phyloP scores from a whole-genome alignment of 73 alveolate genomes.

The Vitrella brassicaformis region DNA sequence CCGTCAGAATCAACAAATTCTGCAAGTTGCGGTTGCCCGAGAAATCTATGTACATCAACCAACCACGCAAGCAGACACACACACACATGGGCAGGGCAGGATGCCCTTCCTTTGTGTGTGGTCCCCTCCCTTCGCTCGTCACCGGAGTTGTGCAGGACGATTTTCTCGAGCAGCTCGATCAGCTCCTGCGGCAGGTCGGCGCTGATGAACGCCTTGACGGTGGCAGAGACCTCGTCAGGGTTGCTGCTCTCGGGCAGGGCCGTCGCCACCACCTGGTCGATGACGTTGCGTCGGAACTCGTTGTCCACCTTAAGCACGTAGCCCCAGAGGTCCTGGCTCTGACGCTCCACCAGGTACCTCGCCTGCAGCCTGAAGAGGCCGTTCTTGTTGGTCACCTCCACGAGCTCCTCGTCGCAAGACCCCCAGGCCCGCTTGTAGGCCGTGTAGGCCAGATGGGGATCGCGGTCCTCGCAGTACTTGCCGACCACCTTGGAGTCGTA shows the following conservation, averaged over 20 bases:
- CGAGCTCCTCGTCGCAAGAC: slow-evolving; percentile 95
- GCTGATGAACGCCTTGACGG: slow-evolving; percentile 91
- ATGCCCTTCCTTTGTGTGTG: neutral
- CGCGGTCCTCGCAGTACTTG: slow-evolving; percentile 84
- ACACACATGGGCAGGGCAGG: neutral
- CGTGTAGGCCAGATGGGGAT: slow-evolving; percentile 35
- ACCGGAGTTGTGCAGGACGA: slow-evolving; percentile 96
- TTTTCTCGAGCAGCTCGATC: slow-evolving; percentile 94
- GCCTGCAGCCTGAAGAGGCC: slow-evolving; percentile 96
- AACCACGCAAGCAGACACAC: neutral
- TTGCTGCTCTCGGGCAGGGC: slow-evolving; percentile 93
- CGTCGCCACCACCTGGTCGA: slow-evolving; percentile 91
- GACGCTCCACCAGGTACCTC: slow-evolving; percentile 90
- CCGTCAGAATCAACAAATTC: slow-evolving; percentile 91
- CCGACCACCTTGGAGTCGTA: slow-evolving; percentile 97
- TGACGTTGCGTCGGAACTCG: slow-evolving; percentile 75
- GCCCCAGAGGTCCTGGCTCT: slow-evolving; percentile 94
- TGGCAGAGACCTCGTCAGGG: slow-evolving; percentile 84
- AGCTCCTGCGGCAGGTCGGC: slow-evolving; percentile 97
- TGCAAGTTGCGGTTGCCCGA: slow-evolving; percentile 61
- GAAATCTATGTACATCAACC: neutral
- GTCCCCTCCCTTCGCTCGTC: neutral
- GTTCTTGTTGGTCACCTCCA: slow-evolving; percentile 92
- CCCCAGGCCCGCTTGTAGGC: slow-evolving; percentile 99
- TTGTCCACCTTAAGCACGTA: slow-evolving; percentile 81